These are phyloP conservation scores for Kluyveromyces starmeri DNA, from an alignment of 805 yeast genomes.

Conservation along the genomic window DNA sequence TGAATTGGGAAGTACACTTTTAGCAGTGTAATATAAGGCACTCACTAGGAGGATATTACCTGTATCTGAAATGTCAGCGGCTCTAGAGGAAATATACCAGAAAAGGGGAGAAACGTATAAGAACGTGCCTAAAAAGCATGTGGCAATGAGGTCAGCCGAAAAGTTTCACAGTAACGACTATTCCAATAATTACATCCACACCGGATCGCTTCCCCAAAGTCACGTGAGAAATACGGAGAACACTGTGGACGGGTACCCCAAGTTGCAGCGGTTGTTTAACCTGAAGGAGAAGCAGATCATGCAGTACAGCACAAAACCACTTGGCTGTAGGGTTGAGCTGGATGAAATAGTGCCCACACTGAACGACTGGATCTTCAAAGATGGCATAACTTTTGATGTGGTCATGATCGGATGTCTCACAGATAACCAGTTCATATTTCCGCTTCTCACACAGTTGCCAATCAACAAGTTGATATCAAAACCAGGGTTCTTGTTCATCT, in stretches of 20 bases:
- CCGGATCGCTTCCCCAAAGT: conserved; percentile 52
- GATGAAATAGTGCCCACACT: conserved; percentile 49
- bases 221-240: conserved; percentile 56
- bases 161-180: conserved; percentile 56
- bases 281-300: conserved; percentile 53
- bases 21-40: no score
- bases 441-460: conserved; percentile 57
- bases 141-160: conserved; percentile 19
- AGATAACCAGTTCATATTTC: conserved; percentile 60
- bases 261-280: conserved; percentile 56
- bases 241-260: conserved; percentile 81
- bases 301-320: conserved; percentile 50
- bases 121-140: conserved; percentile 8
- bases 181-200: conserved; percentile 56
- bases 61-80: not conserved
- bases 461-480: conserved; percentile 65
- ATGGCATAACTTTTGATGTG: conserved; percentile 68
- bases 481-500: conserved; percentile 79
- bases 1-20: no score
- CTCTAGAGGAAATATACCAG: conserved; percentile 3
- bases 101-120: not conserved
- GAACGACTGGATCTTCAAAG: conserved; percentile 50
- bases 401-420: conserved; percentile 85
- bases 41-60: not conserved
- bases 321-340: conserved; percentile 49